Conservation (phyloP, 805 yeast genomes). For the Scheffersomyces ergatensis region DNA sequence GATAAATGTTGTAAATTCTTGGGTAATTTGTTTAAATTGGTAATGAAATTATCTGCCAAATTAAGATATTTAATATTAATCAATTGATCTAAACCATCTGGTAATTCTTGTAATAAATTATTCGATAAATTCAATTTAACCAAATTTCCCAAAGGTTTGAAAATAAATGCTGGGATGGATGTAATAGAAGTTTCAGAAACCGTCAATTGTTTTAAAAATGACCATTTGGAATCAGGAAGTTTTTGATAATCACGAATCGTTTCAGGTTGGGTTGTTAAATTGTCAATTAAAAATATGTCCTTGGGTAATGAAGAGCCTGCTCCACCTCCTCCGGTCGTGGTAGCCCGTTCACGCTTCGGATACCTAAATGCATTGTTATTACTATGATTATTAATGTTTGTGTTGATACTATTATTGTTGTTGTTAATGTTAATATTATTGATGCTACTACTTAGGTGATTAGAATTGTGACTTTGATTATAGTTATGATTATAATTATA, state of each 20-base stretch:
- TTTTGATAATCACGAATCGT: constrained; percentile 14
- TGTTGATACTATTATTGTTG: no score
- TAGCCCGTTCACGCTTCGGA: constrained; percentile 21
- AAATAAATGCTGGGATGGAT: constrained; percentile 29
- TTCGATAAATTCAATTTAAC: constrained; percentile 55
- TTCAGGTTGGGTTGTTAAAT: neutral
- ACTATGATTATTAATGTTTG: no score
- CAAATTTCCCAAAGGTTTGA: constrained; percentile 37
- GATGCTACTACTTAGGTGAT: no score
- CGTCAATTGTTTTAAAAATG: constrained; percentile 38
- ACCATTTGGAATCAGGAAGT: constrained; percentile 38
- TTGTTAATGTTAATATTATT: neutral
- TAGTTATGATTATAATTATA: no score
- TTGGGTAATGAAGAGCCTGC: constrained; percentile 25
- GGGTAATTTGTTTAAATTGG: constrained; percentile 32
- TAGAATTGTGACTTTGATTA: no score
- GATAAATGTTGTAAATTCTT: constrained; percentile 32
- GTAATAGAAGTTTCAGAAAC: constrained; percentile 39
- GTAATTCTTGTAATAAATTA: constrained; percentile 48
- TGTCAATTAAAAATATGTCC: constrained; percentile 6
- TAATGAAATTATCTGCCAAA: constrained; percentile 41
- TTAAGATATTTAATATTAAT: constrained; percentile 45
- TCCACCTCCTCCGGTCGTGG: constrained; percentile 17
- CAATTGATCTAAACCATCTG: constrained; percentile 52
- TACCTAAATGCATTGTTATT: constrained; percentile 22